Base-by-base conservation (phyloP, 2,329 filamentous ascomycete genomes). In the Metarhizium robertsii region DNA sequence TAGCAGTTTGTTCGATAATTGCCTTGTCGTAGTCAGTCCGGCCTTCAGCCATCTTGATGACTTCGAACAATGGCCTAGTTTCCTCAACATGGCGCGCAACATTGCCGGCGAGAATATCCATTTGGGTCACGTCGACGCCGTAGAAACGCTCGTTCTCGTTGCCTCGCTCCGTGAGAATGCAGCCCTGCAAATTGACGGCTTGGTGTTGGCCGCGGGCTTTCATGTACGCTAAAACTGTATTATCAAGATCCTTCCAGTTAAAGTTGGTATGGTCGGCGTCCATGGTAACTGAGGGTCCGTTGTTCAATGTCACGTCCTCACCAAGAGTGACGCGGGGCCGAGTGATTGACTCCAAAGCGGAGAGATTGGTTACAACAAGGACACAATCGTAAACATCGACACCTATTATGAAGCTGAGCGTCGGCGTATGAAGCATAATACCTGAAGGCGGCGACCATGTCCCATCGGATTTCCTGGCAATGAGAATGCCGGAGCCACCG, bases 351-450 rank as follows among this genome's bases (percentile, higher is more conserved):
- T 96, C 88, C 50, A 97, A 75, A 6, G 91, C 90, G 55, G 89
- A 81, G 49, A 88, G 83, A 48, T 88, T 91, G 73, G 95, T 96
- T 67, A 96, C 92, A 40, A 96, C 88, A 8, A 96, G 80, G 14
- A 97, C 88, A 66, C 92, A 96, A 69, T 97, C 92, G 75, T 96
- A 97, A 36, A 96, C 91, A 67, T 97, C 92, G 45, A 96, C 87
- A 2, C 92, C 92, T 6, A 92, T 86, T 53, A 96, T 81, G 66
- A 97, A 96, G 40, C 91, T 92, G 38, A 96, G 79, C 1, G 88
- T 90, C 1, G 90, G 84, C 0, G 92, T 96, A 67, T 97, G 92
- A 50, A 96, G 79, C 74, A 96, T 81, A 61, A 97, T 91, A 50
- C 89, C 92, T 0, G 90, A 95, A 0, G 92, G 92, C 8, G 91